Evolutionary conservation across 495 filamentous ascomycete genomes (phyloP).

Genomic region (Diplogelasinospora grovesii): DNA sequence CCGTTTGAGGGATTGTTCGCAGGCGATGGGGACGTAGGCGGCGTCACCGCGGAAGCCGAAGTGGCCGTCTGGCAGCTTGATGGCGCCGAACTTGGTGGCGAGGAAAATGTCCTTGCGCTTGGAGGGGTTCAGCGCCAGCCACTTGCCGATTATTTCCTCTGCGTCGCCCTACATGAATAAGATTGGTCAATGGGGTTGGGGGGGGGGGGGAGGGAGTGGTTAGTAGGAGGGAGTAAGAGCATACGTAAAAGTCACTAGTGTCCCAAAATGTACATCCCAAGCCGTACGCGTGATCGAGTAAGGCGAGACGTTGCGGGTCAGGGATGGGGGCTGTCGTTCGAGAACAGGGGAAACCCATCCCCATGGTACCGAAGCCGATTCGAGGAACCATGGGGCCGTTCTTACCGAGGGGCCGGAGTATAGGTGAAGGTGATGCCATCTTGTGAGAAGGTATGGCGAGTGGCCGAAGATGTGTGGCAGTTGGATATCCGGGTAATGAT

Average conservation of each 20-base stretch:
- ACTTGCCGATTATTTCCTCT: slow-evolving; percentile 33
- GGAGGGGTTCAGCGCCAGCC: not conserved
- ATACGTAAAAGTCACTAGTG: slow-evolving; percentile 28
- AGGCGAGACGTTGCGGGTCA: slow-evolving; percentile 30
- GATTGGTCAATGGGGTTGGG: too few relatives aligned
- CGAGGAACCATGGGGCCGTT: not conserved
- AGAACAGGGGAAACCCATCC: not conserved
- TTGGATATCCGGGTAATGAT: too few relatives aligned
- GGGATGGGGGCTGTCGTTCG: not conserved
- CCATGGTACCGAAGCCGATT: not conserved
- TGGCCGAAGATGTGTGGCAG: too few relatives aligned
- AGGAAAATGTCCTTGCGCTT: slow-evolving; percentile 38
- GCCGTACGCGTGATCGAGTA: slow-evolving; percentile 32
- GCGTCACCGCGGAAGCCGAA: slow-evolving; percentile 24
- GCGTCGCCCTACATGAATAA: slow-evolving; percentile 24
- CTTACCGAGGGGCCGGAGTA: not conserved
- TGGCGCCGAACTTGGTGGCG: slow-evolving; percentile 43
- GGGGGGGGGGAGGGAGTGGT: not conserved
- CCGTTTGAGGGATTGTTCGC: slow-evolving; percentile 37
- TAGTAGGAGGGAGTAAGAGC: not conserved
- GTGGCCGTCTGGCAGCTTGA: slow-evolving; percentile 12
- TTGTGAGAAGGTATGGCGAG: too few relatives aligned
- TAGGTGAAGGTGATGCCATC: too few relatives aligned
- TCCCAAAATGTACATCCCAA: slow-evolving; percentile 38
- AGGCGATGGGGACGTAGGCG: slow-evolving; percentile 50